phyloP scores from a whole-genome alignment of 345 rosid species.

The Populus simonii region DNA sequence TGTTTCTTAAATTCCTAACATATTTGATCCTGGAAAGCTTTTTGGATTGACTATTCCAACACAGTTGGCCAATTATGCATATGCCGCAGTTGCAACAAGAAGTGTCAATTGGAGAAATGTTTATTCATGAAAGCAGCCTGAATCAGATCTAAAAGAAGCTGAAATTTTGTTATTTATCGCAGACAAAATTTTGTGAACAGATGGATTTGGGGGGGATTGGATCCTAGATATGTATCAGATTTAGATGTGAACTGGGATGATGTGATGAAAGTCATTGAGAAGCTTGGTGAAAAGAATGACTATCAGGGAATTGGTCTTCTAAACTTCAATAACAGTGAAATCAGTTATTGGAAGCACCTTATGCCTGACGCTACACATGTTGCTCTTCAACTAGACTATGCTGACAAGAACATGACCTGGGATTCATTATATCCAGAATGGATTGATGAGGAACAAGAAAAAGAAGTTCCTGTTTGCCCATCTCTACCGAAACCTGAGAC shows the following conservation, averaged over 20 bases:
- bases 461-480: slow-evolving; percentile 29
- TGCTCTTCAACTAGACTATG: slow-evolving; percentile 15
- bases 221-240: slow-evolving; percentile 23
- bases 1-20: background rate
- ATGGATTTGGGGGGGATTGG: slow-evolving; percentile 38
- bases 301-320: slow-evolving; percentile 23
- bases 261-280: slow-evolving; percentile 12
- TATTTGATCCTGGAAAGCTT: background rate
- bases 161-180: background rate
- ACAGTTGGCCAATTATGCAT: background rate
- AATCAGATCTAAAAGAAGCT: background rate
- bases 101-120: background rate
- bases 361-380: slow-evolving; percentile 11
- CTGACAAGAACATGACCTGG: slow-evolving; percentile 25
- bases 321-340: slow-evolving; percentile 27
- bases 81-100: background rate
- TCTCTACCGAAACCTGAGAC: slow-evolving; percentile 22
- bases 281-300: slow-evolving; percentile 9
- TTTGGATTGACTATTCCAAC: background rate
- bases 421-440: slow-evolving; percentile 34
- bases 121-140: background rate
- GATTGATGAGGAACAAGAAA: slow-evolving; percentile 37
- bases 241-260: slow-evolving; percentile 21
- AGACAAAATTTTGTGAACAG: slow-evolving; percentile 22
- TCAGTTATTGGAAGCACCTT: slow-evolving; percentile 21